A percentile compares a stretch with the other conserved stretches of the same genome.
Evolutionary conservation across 1,284 basidiomycete genomes (phyloP).

Genomic region (Sporisorium iseilematis-ciliati): DNA sequence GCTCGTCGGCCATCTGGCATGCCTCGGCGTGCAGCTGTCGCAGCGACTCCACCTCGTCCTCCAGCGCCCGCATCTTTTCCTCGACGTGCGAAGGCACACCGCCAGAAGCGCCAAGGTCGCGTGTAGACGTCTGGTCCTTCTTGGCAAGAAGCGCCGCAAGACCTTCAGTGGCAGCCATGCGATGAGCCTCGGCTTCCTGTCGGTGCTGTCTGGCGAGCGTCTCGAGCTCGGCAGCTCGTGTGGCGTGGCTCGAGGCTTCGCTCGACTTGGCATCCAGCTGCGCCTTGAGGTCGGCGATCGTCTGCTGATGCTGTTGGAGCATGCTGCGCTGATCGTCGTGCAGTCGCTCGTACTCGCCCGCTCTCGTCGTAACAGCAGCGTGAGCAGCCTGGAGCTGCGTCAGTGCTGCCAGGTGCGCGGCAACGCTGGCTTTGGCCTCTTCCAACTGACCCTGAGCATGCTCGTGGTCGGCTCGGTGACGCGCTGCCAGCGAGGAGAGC

Average conservation of each 20-base stretch:
- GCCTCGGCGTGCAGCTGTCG: conserved; percentile 65
- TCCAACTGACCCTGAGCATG: conserved; percentile 79
- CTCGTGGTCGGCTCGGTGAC: conserved; percentile 83
- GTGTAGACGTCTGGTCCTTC: conserved; percentile 43
- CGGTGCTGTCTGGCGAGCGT: conserved; percentile 76
- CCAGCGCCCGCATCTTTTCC: conserved; percentile 63
- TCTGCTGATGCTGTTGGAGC: conserved; percentile 71
- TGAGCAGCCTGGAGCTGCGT: conserved; percentile 86
- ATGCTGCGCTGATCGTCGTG: conserved; percentile 71
- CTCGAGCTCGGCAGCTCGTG: conserved; percentile 80
- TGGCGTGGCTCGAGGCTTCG: conserved; percentile 72
- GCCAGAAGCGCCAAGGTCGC: conserved; percentile 35
- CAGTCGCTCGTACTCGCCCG: conserved; percentile 83
- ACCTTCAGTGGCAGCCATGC: conserved; percentile 60
- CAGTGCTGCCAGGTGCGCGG: conserved; percentile 86
- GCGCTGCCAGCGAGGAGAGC: conserved; percentile 81
- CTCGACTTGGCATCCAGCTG: conserved; percentile 74
- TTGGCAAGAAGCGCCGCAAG: conserved; percentile 63
- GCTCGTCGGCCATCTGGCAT: conserved; percentile 69
- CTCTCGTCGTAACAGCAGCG: conserved; percentile 80
- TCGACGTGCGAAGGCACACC: conserved; percentile 53
- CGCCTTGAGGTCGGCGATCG: conserved; percentile 81
- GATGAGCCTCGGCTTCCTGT: conserved; percentile 64
- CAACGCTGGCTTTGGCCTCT: conserved; percentile 74
- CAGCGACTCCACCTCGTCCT: conserved; percentile 62